Evolutionary conservation across 176 grass and related monocot genomes (phyloP).

Genomic region (Typha latifolia): DNA sequence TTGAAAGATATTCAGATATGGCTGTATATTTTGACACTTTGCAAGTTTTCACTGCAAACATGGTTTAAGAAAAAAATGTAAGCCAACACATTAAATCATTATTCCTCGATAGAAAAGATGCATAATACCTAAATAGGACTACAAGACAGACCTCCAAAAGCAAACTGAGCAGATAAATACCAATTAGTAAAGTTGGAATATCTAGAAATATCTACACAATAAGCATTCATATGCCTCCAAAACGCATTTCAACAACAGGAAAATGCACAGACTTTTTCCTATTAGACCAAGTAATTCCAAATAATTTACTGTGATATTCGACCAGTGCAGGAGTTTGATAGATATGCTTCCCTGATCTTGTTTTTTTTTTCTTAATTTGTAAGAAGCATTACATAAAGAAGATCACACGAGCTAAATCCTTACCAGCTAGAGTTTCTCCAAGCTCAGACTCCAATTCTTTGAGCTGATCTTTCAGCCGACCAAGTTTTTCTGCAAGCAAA

Average conservation of each 20-base stretch:
- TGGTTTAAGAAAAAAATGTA: not conserved
- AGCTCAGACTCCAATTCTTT: constrained; percentile 36
- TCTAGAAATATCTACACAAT: too few relatives aligned
- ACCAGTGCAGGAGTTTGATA: too few relatives aligned
- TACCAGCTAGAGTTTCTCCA: constrained; percentile 35
- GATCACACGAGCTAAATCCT: not conserved
- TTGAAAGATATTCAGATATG: constrained; percentile 35
- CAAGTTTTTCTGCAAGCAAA: constrained; percentile 35
- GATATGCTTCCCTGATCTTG: too few relatives aligned
- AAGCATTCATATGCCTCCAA: too few relatives aligned
- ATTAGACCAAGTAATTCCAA: too few relatives aligned
- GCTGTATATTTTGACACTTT: constrained; percentile 34
- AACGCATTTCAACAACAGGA: too few relatives aligned
- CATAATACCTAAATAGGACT: not conserved
- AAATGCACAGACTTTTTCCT: too few relatives aligned
- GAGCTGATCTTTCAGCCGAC: constrained; percentile 42
- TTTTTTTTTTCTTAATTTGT: too few relatives aligned
- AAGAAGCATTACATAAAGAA: too few relatives aligned
- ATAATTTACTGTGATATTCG: too few relatives aligned
- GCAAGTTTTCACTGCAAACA: constrained; percentile 32
- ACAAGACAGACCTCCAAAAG: not conserved
- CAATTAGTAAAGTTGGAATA: too few relatives aligned
- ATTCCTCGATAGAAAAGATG: not conserved
- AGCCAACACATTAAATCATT: not conserved
- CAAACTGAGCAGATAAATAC: too few relatives aligned